Percentiles rank a stretch among this genome's conserved stretches.
These are phyloP conservation scores for Umbelopsis vinacea DNA, from an alignment of 192 early-diverging fungal genomes.

Conservation along the genomic window DNA sequence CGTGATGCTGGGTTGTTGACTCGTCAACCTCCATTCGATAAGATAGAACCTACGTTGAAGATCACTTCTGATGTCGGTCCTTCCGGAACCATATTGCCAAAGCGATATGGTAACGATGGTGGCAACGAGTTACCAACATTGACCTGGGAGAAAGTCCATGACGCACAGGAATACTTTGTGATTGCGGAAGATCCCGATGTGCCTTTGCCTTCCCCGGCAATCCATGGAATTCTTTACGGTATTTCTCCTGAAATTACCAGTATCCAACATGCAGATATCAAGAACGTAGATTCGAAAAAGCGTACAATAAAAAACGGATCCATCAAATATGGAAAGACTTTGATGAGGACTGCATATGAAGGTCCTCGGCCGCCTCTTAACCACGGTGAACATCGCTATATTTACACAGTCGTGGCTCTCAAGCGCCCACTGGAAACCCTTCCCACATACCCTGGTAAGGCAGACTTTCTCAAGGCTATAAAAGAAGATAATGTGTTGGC, in stretches of 20 bases:
- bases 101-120: background rate
- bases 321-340: slow-evolving; percentile 16
- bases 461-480: background rate
- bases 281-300: background rate
- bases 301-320: background rate
- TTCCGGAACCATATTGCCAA: background rate
- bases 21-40: background rate
- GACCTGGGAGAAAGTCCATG: background rate
- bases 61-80: background rate
- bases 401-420: slow-evolving; percentile 8
- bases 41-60: background rate
- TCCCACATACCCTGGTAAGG: background rate
- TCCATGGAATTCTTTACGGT: slow-evolving; percentile 3
- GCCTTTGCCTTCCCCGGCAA: background rate
- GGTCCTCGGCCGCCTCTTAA: slow-evolving; percentile 5
- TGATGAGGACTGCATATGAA: background rate
- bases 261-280: background rate
- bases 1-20: background rate
- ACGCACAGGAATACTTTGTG: background rate
- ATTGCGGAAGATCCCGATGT: background rate
- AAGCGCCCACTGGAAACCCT: background rate
- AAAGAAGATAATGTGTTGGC: background rate
- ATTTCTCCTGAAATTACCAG: background rate
- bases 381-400: slow-evolving; percentile 18
- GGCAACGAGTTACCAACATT: background rate